A percentile compares a stretch with the other conserved stretches of the same genome.
These are phyloP conservation scores for Fonsecaea nubica DNA, from an alignment of 2,329 filamentous ascomycete species.

Conservation along the genomic window DNA sequence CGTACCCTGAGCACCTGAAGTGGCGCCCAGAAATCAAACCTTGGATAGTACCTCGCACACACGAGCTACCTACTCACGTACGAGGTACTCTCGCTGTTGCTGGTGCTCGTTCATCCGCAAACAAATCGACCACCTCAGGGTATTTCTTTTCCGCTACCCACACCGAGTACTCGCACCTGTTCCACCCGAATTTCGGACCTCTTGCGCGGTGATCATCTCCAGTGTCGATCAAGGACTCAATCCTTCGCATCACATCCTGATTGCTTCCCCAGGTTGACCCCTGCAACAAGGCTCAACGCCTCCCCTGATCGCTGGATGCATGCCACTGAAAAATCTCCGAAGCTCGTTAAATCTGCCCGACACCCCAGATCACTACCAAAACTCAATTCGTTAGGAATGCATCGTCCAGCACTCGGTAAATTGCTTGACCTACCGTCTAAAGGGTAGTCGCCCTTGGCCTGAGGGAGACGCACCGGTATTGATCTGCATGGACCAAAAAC, in stretches of 20 bases:
- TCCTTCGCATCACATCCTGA: constrained; percentile 11
- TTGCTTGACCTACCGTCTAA: neutral
- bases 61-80: neutral
- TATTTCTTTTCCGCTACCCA: neutral
- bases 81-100: no score
- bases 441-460: neutral
- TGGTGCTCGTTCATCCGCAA: neutral
- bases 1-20: neutral
- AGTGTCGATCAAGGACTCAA: constrained; percentile 1
- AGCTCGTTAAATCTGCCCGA: neutral
- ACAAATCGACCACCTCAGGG: neutral
- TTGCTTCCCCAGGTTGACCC: constrained; percentile 12
- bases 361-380: constrained; percentile 1
- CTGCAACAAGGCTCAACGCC: constrained; percentile 9
- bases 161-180: neutral
- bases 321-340: constrained; percentile 25
- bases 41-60: no score
- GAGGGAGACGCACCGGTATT: neutral
- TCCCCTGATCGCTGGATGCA: neutral
- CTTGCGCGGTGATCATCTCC: constrained; percentile 5
- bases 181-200: neutral
- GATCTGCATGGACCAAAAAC: neutral
- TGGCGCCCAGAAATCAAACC: no score
- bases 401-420: neutral
- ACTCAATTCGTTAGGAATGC: neutral